Evolutionary conservation across 192 early-diverging fungal genomes (phyloP).

Genomic region (Piromyces sp.): DNA sequence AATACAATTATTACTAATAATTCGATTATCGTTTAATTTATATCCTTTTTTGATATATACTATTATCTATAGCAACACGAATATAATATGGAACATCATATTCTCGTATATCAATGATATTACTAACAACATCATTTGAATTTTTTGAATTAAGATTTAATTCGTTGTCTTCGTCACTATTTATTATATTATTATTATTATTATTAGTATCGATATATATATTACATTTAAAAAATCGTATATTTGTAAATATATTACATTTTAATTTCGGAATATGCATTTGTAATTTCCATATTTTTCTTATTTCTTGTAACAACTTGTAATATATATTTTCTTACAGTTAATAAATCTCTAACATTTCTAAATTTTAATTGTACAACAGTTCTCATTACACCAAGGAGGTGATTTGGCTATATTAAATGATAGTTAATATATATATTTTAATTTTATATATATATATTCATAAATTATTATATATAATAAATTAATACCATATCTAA

Average conservation of each 20-base stretch:
- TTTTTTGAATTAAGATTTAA: not conserved
- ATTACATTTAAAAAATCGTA: no score
- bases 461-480: no score
- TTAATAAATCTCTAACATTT: constrained; percentile 64
- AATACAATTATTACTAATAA: no score
- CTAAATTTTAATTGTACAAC: constrained; percentile 65
- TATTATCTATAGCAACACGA: constrained; percentile 80
- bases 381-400: constrained; percentile 49
- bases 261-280: constrained; percentile 54
- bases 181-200: not conserved
- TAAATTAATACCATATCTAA: constrained; percentile 38
- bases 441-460: no score
- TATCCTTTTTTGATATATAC: no score
- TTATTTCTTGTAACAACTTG: constrained; percentile 53
- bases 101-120: constrained; percentile 81
- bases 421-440: no score
- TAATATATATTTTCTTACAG: constrained; percentile 53
- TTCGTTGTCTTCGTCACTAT: not conserved
- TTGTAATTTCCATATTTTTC: constrained; percentile 20
- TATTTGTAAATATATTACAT: constrained; percentile 26
- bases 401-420: constrained; percentile 59
- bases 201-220: no score
- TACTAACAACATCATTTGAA: constrained; percentile 33
- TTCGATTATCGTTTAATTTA: no score
- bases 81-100: constrained; percentile 94